These are phyloP conservation scores for Roridomyces roridus DNA, from an alignment of 768 basidiomycete species.

Conservation along the genomic window DNA sequence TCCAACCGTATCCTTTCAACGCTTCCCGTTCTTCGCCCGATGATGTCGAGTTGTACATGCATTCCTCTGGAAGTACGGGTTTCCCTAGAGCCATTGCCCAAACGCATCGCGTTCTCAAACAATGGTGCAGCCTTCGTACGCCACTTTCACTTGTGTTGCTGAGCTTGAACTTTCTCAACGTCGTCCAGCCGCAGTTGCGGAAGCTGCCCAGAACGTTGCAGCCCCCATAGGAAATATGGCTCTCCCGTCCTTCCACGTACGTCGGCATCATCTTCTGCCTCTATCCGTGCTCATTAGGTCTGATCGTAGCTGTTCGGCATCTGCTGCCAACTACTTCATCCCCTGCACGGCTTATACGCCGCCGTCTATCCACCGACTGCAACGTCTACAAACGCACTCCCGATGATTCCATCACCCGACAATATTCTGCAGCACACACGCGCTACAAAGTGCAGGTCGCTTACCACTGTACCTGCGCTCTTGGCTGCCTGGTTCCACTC, in stretches of 20 bases:
- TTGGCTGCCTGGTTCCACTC: constrained; percentile 30
- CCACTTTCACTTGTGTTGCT: too few relatives aligned
- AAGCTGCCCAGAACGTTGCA: background rate
- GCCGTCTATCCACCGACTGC: constrained; percentile 35
- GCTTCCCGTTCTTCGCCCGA: too few relatives aligned
- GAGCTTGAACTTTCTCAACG: background rate
- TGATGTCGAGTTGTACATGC: too few relatives aligned
- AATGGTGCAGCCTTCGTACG: too few relatives aligned
- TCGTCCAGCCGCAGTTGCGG: background rate
- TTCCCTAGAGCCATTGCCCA: too few relatives aligned
- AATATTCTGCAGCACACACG: constrained; percentile 27
- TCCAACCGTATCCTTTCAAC: too few relatives aligned
- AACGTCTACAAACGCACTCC: constrained; percentile 15
- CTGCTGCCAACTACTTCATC: constrained; percentile 21
- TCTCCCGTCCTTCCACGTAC: constrained; percentile 33
- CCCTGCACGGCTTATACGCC: constrained; percentile 20
- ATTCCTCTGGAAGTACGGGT: too few relatives aligned
- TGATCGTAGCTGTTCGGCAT: constrained; percentile 23
- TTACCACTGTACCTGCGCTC: constrained; percentile 29
- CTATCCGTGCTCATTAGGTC: too few relatives aligned
- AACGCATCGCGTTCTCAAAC: too few relatives aligned
- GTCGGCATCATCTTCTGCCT: too few relatives aligned
- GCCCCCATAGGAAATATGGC: constrained; percentile 15
- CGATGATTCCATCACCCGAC: constrained; percentile 27
- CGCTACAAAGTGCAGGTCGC: constrained; percentile 17